Conservation (phyloP, 371 early-diverging fungal genomes). For the Haplosporangium sp. region DNA sequence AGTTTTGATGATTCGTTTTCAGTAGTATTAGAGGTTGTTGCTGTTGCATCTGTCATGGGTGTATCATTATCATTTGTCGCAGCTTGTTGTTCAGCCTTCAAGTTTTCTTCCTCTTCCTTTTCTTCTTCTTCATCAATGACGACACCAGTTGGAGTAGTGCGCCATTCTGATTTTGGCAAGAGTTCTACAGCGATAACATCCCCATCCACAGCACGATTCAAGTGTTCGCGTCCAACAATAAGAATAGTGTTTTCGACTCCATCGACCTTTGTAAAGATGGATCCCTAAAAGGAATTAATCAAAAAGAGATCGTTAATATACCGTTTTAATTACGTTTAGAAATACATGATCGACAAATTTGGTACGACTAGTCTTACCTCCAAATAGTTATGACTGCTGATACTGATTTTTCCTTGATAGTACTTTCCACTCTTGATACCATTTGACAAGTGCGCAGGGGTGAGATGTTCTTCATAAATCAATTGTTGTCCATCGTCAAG, state of each 20-base stretch:
- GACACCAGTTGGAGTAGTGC: conserved; percentile 73
- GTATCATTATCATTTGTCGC: conserved; percentile 57
- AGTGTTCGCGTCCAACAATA: conserved; percentile 83
- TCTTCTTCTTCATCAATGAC: conserved; percentile 79
- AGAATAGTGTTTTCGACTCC: conserved; percentile 79
- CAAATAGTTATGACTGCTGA: conserved; percentile 87
- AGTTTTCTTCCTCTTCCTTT: conserved; percentile 66
- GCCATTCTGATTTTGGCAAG: conserved; percentile 89
- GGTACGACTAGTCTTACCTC: conserved; percentile 62
- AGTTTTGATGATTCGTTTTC: conserved; percentile 26
- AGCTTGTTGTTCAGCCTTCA: conserved; percentile 55
- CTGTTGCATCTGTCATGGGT: conserved; percentile 61
- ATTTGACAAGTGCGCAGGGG: conserved; percentile 78
- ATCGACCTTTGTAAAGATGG: conserved; percentile 79
- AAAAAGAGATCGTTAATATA: too few relatives aligned
- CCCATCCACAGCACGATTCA: conserved; percentile 95
- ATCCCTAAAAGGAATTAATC: conserved; percentile 63
- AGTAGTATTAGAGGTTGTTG: conserved; percentile 29
- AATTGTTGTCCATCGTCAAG: conserved; percentile 59
- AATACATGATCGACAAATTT: too few relatives aligned
- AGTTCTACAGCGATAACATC: conserved; percentile 91
- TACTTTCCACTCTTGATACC: conserved; percentile 87
- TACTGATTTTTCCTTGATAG: conserved; percentile 84
- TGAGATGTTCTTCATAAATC: conserved; percentile 77
- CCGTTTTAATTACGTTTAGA: too few relatives aligned